These are phyloP conservation scores for Reutealis trisperma DNA, from an alignment of 345 rosid genomes.

Conservation along the genomic window DNA sequence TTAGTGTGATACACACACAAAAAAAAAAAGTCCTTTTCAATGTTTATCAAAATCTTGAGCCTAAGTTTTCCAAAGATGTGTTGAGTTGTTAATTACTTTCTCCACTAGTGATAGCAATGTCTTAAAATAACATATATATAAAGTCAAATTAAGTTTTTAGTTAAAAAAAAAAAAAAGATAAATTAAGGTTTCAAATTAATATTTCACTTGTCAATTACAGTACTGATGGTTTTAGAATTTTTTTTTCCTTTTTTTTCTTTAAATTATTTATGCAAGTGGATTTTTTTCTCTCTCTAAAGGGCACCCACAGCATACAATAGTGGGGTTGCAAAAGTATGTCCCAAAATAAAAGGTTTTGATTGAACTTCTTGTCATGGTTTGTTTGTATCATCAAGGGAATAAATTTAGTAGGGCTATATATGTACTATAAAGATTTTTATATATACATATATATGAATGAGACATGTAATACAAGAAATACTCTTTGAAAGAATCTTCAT, in stretches of 20 bases:
- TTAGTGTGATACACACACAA: too few species aligned
- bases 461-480: background rate
- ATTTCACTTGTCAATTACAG: background rate
- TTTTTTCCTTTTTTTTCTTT: background rate
- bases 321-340: slow-evolving; percentile 4
- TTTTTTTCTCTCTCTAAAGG: background rate
- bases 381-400: background rate
- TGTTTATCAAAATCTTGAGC: background rate
- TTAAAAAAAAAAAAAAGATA: too few species aligned
- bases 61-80: background rate
- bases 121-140: too few species aligned
- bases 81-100: background rate
- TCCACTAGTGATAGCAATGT: background rate
- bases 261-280: background rate
- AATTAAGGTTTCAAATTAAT: too few species aligned
- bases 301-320: background rate
- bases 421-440: background rate
- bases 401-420: background rate
- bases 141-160: too few species aligned
- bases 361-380: slow-evolving; percentile 8
- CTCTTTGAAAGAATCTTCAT: background rate
- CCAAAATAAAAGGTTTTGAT: slow-evolving; percentile 9
- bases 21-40: background rate
- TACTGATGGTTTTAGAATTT: background rate
- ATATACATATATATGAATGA: background rate